Base-by-base conservation (phyloP, 768 basidiomycete species). In the Lactarius deliciosus region DNA sequence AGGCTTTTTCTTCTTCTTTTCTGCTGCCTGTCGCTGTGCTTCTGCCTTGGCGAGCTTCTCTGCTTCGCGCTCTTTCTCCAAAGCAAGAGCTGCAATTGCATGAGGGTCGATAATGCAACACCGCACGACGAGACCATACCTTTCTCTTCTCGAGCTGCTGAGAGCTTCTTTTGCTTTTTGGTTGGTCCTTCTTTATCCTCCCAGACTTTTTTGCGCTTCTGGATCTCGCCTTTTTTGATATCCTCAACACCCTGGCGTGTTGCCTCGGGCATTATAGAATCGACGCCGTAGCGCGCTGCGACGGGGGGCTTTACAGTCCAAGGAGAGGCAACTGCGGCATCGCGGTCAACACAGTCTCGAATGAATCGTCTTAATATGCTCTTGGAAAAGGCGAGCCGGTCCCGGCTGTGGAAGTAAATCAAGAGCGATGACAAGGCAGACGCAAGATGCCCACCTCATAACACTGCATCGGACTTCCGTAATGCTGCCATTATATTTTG, bases 281-380 rank as follows among this genome's bases (percentile, higher is more conserved):
- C 86, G 36, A 99, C 88, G 13, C 91, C 91, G 77, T 94, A 97
- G 62, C 88, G 85, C 65, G 84, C 83, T 1, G 94, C 96, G 64
- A 98, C 90, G 7, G 82, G 78, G 1, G 85, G 85, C 76, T 98
- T 98, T 36, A 98, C 95, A 2, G 88, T 89, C 97, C 97, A 99
- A 7, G 97, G 96, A 1, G 94, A 92, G 9, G 94, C 94, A 32
- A 96, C 90, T 10, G 93, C 90, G 18, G 94, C 83, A 70, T 96
- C 94, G 40, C 97, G 88, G 73, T 93, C 90, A 2, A 99, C 91
- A 72, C 94, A 96, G 74, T 98, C 97, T 68, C 93, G 89, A 65
- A 99, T 92, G 78, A 96, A 98, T 18, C 95, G 90, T 70, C 95
- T 92, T 34, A 99, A 85, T 72, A 98, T 96, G 20, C 95, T 95